Evolutionary conservation across 345 rosid genomes (phyloP).

Genomic region (Xanthoceras sorbifolium): DNA sequence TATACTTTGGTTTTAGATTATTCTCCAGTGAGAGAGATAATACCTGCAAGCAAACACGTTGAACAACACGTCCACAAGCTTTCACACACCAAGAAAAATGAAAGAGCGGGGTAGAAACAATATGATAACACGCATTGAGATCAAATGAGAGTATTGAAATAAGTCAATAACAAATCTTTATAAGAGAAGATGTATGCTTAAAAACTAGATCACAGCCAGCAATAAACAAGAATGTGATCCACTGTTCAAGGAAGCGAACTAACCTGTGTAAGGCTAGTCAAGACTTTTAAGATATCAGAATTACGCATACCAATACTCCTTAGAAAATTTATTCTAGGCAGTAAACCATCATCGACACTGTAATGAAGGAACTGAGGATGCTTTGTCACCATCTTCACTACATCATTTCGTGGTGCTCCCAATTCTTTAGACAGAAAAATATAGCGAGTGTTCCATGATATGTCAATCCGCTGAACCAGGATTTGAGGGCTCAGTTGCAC

Average conservation of each 20-base stretch:
- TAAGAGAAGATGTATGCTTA: too few relatives aligned
- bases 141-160: too few relatives aligned
- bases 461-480: constrained; percentile 89
- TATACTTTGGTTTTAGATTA: constrained; percentile 88
- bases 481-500: constrained; percentile 96
- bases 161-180: too few relatives aligned
- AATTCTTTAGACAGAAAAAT: constrained; percentile 84
- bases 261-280: constrained; percentile 96
- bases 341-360: constrained; percentile 84
- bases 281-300: constrained; percentile 88
- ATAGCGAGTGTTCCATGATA: constrained; percentile 90
- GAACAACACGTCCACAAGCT: constrained; percentile 2
- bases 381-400: constrained; percentile 90
- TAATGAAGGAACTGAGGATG: constrained; percentile 97
- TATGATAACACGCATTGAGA: too few relatives aligned
- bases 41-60: constrained; percentile 57
- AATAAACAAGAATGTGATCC: too few relatives aligned
- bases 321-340: constrained; percentile 91
- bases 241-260: constrained; percentile 19
- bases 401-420: constrained; percentile 86
- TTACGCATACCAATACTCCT: constrained; percentile 86
- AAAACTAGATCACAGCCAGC: too few relatives aligned
- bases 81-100: neutral
- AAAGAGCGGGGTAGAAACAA: neutral
- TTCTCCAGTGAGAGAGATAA: constrained; percentile 89